phyloP scores from a whole-genome alignment of 169 alveolate species.

The Theileria annulata region DNA sequence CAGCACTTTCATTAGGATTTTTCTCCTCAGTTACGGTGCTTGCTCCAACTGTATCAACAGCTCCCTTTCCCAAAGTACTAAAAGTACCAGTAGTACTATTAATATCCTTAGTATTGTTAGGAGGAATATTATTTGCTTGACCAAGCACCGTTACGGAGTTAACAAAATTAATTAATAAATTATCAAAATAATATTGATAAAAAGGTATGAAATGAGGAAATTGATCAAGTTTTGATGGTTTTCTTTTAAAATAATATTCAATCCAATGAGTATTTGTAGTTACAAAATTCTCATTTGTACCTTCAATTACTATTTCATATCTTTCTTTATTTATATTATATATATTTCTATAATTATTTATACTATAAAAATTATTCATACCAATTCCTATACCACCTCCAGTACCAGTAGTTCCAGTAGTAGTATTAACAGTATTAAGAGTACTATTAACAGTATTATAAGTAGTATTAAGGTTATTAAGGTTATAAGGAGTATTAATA shows the following conservation, averaged over 20 bases:
- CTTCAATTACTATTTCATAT: conserved; percentile 48
- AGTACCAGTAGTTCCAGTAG: no score
- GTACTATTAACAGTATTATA: background rate
- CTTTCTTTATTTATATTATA: conserved; percentile 13
- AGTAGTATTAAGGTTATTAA: background rate
- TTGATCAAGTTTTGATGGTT: conserved; percentile 29
- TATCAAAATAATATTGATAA: conserved; percentile 46
- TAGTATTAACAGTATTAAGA: conserved; percentile 10
- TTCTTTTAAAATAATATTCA: conserved; percentile 30
- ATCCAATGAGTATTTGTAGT: conserved; percentile 53
- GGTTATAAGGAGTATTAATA: background rate
- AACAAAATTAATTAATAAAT: conserved; percentile 2
- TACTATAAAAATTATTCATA: conserved; percentile 27
- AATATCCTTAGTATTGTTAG: no score
- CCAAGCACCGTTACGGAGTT: background rate
- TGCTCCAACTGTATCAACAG: background rate
- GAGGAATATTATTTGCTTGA: background rate
- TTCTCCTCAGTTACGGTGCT: background rate
- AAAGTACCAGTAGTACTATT: background rate
- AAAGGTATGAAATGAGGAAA: conserved; percentile 18
- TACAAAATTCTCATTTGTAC: conserved; percentile 41
- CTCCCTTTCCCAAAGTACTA: background rate
- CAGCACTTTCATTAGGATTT: no score
- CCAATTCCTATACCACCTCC: background rate
- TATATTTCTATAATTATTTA: conserved; percentile 49